Base-by-base conservation (phyloP, 1,284 basidiomycete species). In the Ceratobasidium sp. region DNA sequence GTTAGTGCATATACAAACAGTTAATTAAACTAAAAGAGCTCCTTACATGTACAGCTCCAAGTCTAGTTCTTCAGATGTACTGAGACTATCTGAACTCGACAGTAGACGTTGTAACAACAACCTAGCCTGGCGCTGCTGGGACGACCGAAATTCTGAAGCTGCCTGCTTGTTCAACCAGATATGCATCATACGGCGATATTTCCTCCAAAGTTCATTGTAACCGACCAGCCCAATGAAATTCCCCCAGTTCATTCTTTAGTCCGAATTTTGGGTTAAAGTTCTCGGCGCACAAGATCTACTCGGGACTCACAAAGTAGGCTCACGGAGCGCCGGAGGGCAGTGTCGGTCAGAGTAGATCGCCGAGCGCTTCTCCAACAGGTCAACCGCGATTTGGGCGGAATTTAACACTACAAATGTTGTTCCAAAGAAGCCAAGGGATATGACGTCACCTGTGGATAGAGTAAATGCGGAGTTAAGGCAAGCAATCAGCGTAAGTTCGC, bases 331-430 rank as follows among this genome's bases (percentile, higher is more conserved):
- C 2, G 64, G 61, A 38, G 64, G 52, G 28, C 17, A 40, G 9
- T 3, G 28, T n/a, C 74, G 62, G 33, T 76, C 52, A 20, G 74
- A 76, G 42, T 76, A 76, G 23, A 59, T 67, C 5, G 61, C 28
- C 23, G 74, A 76, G 26, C 74, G 74, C 23, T 76, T 76, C 7
- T 76, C 74, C 7, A 76, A 42, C 6, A 76, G 28, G 26, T 76
- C 65, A 10, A 28, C 44, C 3, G 64, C 64, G 28, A 23, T n/a
- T 13, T 76, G 50, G 26, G 26, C 23, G 17, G 65, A 26, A 28
- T 76, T 76, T n/a, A 76, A 65, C 9, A 67, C 74, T 1, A 76
- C 26, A 40, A 76, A 57, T 17, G 74, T 76, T 10, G 42, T 76
- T 23, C 74, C 74, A 10, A 67, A 67, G 13, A 61, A 40, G 23